phyloP scores from a whole-genome alignment of 805 yeast species.

The Candida wancherniae region DNA sequence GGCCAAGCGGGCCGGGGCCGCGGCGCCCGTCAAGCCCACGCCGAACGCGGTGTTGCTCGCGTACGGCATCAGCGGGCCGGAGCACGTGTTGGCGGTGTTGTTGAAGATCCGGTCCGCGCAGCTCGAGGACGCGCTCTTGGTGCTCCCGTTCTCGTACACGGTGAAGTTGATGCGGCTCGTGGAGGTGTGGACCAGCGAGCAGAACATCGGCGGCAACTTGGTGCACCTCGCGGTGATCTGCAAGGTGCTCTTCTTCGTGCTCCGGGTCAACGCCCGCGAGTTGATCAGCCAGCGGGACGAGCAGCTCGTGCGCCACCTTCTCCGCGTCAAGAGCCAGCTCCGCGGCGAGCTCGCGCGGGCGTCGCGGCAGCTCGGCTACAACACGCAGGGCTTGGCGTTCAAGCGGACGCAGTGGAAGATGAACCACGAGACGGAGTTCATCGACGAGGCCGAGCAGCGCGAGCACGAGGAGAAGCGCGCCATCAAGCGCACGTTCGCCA shows the following conservation, averaged over 20 bases:
- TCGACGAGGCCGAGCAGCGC: constrained; percentile 59
- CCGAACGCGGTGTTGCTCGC: constrained; percentile 73
- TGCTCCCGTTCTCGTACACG: constrained; percentile 84
- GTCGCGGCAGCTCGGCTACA: constrained; percentile 67
- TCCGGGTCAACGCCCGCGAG: constrained; percentile 74
- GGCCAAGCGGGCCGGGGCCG: constrained; percentile 37
- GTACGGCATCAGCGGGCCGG: constrained; percentile 63
- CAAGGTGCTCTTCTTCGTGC: constrained; percentile 68
- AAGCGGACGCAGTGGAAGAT: constrained; percentile 74
- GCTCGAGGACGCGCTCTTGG: constrained; percentile 86
- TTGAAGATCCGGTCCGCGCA: constrained; percentile 74
- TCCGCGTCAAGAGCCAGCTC: constrained; percentile 57
- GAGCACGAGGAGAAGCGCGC: constrained; percentile 50
- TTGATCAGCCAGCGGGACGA: constrained; percentile 66
- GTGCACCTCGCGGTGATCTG: constrained; percentile 62
- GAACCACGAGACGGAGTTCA: constrained; percentile 67
- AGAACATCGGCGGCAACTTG: constrained; percentile 36
- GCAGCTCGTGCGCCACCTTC: constrained; percentile 57
- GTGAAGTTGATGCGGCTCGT: constrained; percentile 66
- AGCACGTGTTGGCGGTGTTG: constrained; percentile 71
- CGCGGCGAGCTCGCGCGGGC: constrained; percentile 51
- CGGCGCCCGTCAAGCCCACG: constrained; percentile 55
- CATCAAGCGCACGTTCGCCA: constrained; percentile 70
- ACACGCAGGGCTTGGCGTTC: constrained; percentile 75
- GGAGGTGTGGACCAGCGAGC: constrained; percentile 61